These are phyloP conservation scores for Yamadazyma taylorii DNA, from an alignment of 1,139 yeast genomes.

Conservation along the genomic window DNA sequence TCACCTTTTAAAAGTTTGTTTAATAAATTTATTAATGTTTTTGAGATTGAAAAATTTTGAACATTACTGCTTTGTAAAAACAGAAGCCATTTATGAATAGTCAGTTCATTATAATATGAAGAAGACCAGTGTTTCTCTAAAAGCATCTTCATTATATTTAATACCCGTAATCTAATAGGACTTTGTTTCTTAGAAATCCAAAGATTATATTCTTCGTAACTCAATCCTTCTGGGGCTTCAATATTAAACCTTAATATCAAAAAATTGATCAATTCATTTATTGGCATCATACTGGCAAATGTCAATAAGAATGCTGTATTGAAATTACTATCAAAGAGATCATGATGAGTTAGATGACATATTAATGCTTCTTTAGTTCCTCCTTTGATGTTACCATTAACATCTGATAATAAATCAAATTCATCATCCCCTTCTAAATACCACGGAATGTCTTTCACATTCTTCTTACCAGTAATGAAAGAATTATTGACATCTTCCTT, in stretches of 20 bases:
- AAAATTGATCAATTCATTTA: constrained; percentile 61
- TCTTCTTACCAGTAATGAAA: constrained; percentile 37
- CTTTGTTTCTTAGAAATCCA: constrained; percentile 76
- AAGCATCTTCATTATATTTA: constrained; percentile 69
- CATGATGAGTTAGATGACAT: constrained; percentile 83
- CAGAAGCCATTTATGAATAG: constrained; percentile 52
- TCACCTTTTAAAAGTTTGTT: constrained; percentile 32
- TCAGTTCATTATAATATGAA: constrained; percentile 51
- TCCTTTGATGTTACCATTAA: constrained; percentile 76
- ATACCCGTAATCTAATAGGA: constrained; percentile 69
- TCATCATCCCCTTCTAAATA: constrained; percentile 78
- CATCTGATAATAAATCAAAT: constrained; percentile 67
- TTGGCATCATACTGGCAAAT: constrained; percentile 73
- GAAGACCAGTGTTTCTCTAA: constrained; percentile 79
- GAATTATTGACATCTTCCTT: constrained; percentile 38
- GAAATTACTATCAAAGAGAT: constrained; percentile 63
- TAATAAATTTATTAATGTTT: constrained; percentile 27
- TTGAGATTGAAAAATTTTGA: constrained; percentile 38
- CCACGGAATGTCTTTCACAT: constrained; percentile 64
- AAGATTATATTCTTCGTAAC: constrained; percentile 74
- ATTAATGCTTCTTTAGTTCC: constrained; percentile 82
- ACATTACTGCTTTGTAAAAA: constrained; percentile 53
- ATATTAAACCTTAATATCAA: constrained; percentile 67
- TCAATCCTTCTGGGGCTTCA: constrained; percentile 85
- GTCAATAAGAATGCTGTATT: constrained; percentile 72